phyloP scores from a whole-genome alignment of 2,329 filamentous ascomycete genomes.

The Aspergillus terreus region DNA sequence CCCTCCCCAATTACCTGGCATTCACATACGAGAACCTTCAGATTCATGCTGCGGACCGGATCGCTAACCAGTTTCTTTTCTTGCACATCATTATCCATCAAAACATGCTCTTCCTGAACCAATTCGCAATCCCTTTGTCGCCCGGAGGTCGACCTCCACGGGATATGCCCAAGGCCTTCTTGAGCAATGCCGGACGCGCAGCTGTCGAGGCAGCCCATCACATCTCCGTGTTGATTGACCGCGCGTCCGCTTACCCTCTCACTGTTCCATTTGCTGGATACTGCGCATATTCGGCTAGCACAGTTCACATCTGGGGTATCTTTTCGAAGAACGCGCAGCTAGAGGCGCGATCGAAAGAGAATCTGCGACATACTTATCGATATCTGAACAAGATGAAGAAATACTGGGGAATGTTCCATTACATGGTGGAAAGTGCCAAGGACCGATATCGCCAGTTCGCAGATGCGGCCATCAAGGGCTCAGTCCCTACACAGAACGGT shows the following conservation, averaged over 20 bases:
- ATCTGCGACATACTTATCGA: slow-evolving; percentile 81
- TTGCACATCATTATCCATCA: slow-evolving; percentile 88
- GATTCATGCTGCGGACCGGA: slow-evolving; percentile 76
- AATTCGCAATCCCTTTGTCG: slow-evolving; percentile 72
- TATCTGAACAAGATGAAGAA: slow-evolving; percentile 94
- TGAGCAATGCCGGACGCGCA: slow-evolving; percentile 68
- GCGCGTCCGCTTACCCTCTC: slow-evolving; percentile 74
- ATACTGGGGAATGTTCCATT: slow-evolving; percentile 98
- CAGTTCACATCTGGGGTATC: slow-evolving; percentile 88
- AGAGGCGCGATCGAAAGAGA: slow-evolving; percentile 74
- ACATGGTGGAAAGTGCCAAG: slow-evolving; percentile 88
- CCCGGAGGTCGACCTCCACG: slow-evolving; percentile 61
- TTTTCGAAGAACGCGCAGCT: slow-evolving; percentile 78
- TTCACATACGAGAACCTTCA: slow-evolving; percentile 81
- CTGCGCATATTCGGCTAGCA: slow-evolving; percentile 87
- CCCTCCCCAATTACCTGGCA: slow-evolving; percentile 66
- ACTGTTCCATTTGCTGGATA: slow-evolving; percentile 93
- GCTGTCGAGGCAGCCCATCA: slow-evolving; percentile 80
- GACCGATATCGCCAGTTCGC: slow-evolving; percentile 82
- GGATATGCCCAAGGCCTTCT: slow-evolving; percentile 73
- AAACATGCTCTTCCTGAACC: slow-evolving; percentile 83
- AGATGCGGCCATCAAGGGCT: slow-evolving; percentile 71
- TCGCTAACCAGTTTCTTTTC: slow-evolving; percentile 88
- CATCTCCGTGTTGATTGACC: slow-evolving; percentile 79
- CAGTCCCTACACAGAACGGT: slow-evolving; percentile 35